These are phyloP conservation scores for Melanogaster broomeanus DNA, from an alignment of 768 basidiomycete species.

Conservation along the genomic window DNA sequence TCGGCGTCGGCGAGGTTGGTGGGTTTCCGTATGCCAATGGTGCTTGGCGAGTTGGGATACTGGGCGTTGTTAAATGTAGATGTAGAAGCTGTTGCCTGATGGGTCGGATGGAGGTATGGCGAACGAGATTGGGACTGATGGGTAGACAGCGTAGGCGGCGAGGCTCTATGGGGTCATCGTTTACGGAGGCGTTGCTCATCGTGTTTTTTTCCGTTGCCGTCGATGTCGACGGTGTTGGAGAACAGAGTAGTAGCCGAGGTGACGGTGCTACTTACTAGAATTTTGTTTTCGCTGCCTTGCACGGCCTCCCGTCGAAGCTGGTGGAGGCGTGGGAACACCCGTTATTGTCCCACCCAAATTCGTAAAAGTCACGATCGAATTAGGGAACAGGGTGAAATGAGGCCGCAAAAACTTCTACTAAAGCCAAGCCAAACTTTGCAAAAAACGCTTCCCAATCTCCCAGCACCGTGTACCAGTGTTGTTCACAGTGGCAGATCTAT, in stretches of 20 bases:
- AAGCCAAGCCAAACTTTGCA: too few relatives aligned
- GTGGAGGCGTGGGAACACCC: conserved; percentile 25
- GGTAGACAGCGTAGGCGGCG: background rate
- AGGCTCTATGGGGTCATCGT: conserved; percentile 15
- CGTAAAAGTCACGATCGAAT: too few relatives aligned
- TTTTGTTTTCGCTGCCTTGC: conserved; percentile 24
- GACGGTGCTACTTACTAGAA: background rate
- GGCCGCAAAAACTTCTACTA: too few relatives aligned
- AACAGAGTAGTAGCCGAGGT: conserved; percentile 2
- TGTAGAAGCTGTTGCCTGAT: conserved; percentile 36
- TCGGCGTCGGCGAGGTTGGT: conserved; percentile 16
- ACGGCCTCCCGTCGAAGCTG: conserved; percentile 24
- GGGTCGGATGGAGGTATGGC: conserved; percentile 40
- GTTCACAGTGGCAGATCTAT: too few relatives aligned
- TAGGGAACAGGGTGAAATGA: too few relatives aligned
- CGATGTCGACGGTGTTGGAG: conserved; percentile 11
- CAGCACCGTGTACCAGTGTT: too few relatives aligned
- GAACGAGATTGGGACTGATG: conserved; percentile 29
- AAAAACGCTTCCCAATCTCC: too few relatives aligned
- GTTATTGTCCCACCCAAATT: background rate
- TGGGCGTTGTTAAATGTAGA: conserved; percentile 35
- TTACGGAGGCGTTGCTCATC: conserved; percentile 19
- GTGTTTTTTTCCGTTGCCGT: conserved; percentile 25
- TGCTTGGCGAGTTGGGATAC: background rate
- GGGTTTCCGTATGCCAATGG: background rate